These are phyloP conservation scores for Pigoraptor vietnamica DNA, from an alignment of 78 protist genomes.

Conservation along the genomic window DNA sequence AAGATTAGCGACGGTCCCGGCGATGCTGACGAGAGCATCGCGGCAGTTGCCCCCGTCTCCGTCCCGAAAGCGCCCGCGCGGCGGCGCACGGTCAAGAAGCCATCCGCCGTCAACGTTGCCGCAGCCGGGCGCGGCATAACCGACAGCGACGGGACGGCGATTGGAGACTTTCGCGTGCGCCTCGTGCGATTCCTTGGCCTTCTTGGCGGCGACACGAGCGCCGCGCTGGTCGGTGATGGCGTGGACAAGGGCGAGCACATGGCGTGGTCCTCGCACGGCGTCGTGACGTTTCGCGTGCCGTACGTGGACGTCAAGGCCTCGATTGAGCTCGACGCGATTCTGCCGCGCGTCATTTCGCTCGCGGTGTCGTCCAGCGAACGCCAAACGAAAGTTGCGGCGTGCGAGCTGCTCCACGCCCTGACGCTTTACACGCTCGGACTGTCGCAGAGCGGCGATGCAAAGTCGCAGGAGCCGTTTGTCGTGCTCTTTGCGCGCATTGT, in stretches of 20 bases:
- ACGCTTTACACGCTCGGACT: constrained; percentile 57
- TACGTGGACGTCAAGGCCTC: constrained; percentile 26
- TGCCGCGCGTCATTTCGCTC: constrained; percentile 53
- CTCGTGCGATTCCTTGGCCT: constrained; percentile 50
- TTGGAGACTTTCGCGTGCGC: constrained; percentile 47
- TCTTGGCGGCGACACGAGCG: constrained; percentile 41
- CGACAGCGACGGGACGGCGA: not conserved
- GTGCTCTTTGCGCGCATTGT: constrained; percentile 34
- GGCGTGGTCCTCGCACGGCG: not conserved
- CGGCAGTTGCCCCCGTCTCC: not conserved
- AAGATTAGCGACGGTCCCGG: too few species aligned
- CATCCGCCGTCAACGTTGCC: not conserved
- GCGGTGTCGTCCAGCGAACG: constrained; percentile 54
- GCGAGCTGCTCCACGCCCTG: constrained; percentile 74
- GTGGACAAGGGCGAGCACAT: not conserved
- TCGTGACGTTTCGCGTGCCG: constrained; percentile 37
- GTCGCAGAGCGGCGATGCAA: not conserved
- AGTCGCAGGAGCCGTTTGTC: not conserved
- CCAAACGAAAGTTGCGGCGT: constrained; percentile 67
- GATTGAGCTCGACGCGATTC: constrained; percentile 21
- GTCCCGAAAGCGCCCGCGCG: not conserved
- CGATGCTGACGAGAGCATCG: too few species aligned
- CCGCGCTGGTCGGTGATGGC: constrained; percentile 14
- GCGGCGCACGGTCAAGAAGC: not conserved
- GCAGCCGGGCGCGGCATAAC: not conserved